Conservation (phyloP, 78 protist species). For the Polysphondylium violaceum region DNA sequence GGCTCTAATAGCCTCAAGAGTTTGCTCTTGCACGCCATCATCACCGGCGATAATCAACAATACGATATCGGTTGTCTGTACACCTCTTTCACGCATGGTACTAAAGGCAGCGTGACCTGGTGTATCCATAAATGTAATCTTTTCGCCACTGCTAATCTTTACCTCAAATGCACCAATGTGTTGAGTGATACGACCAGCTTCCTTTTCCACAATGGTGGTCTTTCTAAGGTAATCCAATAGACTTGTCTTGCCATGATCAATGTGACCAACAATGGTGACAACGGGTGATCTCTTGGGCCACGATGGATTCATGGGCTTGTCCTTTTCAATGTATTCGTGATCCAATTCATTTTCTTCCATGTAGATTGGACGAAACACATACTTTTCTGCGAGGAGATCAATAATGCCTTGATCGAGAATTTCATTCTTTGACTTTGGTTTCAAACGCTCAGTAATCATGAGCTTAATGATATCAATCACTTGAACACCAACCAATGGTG, state of each 20-base stretch:
- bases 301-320: not conserved
- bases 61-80: constrained; percentile 90
- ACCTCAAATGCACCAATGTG: constrained; percentile 88
- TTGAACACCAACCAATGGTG: constrained; percentile 4
- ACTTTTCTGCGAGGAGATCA: constrained; percentile 7
- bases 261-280: constrained; percentile 97
- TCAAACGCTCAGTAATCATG: constrained; percentile 29
- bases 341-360: not conserved
- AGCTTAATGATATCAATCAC: constrained; percentile 32
- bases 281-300: constrained; percentile 87
- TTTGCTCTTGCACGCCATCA: constrained; percentile 94
- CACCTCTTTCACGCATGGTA: constrained; percentile 92
- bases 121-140: constrained; percentile 94
- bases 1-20: constrained; percentile 87
- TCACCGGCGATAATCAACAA: constrained; percentile 93
- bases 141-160: not conserved
- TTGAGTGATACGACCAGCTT: constrained; percentile 98
- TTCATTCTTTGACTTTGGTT: constrained; percentile 11
- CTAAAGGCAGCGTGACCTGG: constrained; percentile 97
- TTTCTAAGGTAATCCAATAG: constrained; percentile 91
- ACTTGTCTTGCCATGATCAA: constrained; percentile 97
- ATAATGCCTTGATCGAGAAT: constrained; percentile 19
- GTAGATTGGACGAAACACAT: constrained; percentile 6
- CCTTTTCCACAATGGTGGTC: constrained; percentile 86
- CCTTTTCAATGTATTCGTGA: not conserved